phyloP scores from a whole-genome alignment of 164 flowering plant species.

The Stephania yunnanensis region DNA sequence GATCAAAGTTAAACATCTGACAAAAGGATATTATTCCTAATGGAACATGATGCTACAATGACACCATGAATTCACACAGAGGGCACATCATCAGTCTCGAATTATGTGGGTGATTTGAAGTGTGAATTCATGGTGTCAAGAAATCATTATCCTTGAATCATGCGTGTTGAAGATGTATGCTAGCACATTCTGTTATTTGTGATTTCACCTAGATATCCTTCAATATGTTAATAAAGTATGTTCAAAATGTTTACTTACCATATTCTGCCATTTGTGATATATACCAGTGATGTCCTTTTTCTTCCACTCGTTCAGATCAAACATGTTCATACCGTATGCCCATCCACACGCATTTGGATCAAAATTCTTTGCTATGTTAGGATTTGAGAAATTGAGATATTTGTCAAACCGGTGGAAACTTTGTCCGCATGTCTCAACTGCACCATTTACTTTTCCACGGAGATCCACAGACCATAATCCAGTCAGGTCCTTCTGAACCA shows the following conservation, averaged over 20 bases:
- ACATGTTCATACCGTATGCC: constrained; percentile 99
- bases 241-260: constrained; percentile 42
- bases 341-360: constrained; percentile 98
- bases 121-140: no score
- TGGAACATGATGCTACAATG: no score
- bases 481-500: constrained; percentile 93
- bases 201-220: no score
- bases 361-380: constrained; percentile 75
- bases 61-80: no score
- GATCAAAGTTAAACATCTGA: no score
- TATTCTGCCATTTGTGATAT: constrained; percentile 97
- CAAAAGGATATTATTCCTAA: no score
- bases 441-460: constrained; percentile 94
- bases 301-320: constrained; percentile 93
- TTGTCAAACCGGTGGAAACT: constrained; percentile 98
- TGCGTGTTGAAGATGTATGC: no score
- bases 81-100: no score
- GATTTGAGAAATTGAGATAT: constrained; percentile 92
- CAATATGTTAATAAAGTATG: no score
- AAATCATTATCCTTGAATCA: no score
- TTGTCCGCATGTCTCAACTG: constrained; percentile 97
- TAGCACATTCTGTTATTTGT: no score
- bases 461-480: constrained; percentile 88
- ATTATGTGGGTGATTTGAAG: no score
- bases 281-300: constrained; percentile 96